phyloP scores from a whole-genome alignment of 163 green algal genomes.

The Smithsoniella earleae region DNA sequence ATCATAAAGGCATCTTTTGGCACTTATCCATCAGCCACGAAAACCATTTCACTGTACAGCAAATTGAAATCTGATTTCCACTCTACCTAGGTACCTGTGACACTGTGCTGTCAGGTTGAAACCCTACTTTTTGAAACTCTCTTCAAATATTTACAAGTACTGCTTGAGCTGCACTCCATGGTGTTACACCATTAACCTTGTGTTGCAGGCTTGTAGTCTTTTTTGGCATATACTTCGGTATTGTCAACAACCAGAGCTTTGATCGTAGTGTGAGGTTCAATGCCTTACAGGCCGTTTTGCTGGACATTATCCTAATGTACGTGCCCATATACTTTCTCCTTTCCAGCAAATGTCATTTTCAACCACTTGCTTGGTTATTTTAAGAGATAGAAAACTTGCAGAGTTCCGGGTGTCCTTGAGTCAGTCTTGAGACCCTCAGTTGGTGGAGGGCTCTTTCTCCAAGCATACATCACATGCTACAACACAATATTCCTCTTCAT shows the following conservation, averaged over 20 bases:
- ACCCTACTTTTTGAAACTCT: conserved; percentile 29
- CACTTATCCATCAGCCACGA: too few relatives aligned
- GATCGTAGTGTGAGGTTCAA: conserved; percentile 74
- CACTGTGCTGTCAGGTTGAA: not conserved
- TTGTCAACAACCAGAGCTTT: conserved; percentile 72
- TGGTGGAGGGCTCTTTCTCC: conserved; percentile 48
- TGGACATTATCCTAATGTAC: conserved; percentile 90
- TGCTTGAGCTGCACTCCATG: conserved; percentile 31
- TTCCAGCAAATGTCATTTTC: not conserved
- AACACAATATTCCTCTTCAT: conserved; percentile 91
- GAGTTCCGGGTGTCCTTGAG: conserved; percentile 57
- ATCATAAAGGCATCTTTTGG: too few relatives aligned
- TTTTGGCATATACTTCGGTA: conserved; percentile 71
- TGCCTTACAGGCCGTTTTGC: conserved; percentile 81
- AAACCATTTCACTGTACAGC: too few relatives aligned
- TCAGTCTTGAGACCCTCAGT: conserved; percentile 41
- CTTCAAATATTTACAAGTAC: conserved; percentile 30
- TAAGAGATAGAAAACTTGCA: too few relatives aligned
- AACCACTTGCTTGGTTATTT: not conserved
- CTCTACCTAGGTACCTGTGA: too few relatives aligned
- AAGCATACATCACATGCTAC: conserved; percentile 66
- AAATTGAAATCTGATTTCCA: too few relatives aligned
- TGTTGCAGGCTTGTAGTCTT: conserved; percentile 65
- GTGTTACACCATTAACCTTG: conserved; percentile 11
- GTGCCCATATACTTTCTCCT: conserved; percentile 26